phyloP scores from a whole-genome alignment of 1,139 yeast species.

The Lodderomyces parapsilosis region DNA sequence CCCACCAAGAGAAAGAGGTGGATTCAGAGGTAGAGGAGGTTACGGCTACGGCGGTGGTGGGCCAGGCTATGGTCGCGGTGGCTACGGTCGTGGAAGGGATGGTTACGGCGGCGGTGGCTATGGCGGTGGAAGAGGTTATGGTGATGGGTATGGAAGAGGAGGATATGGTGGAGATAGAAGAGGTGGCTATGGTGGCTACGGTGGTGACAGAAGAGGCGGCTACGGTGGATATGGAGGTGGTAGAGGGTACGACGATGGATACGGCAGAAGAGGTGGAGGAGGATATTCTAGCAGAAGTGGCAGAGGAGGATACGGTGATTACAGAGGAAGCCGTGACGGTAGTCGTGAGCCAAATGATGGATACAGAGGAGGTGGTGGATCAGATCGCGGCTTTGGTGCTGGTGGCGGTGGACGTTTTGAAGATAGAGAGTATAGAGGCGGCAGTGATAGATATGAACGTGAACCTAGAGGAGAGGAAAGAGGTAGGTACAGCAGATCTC shows the following conservation, averaged over 20 bases:
- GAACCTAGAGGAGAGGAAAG: conserved; percentile 20
- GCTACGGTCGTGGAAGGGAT: conserved; percentile 7
- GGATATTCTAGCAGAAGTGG: conserved; percentile 18
- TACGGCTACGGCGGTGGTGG: conserved; percentile 23
- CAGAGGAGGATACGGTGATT: conserved; percentile 19
- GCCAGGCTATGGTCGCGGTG: conserved; percentile 11
- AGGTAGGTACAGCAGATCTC: conserved; percentile 38
- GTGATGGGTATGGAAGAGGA: conserved; percentile 17
- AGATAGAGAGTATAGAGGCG: conserved; percentile 22
- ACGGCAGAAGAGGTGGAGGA: conserved; percentile 19
- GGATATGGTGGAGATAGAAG: conserved; percentile 10
- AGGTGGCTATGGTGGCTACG: conserved; percentile 18
- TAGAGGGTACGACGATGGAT: conserved; percentile 20
- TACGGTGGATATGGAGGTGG: conserved; percentile 20
- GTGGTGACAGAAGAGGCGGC: conserved; percentile 20
- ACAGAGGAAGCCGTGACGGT: conserved; percentile 21
- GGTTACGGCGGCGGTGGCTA: conserved; percentile 15
- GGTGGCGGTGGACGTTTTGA: conserved; percentile 23
- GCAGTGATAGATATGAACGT: conserved; percentile 36
- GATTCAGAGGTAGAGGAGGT: conserved; percentile 30
- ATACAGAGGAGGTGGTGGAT: conserved; percentile 16
- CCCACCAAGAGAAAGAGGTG: conserved; percentile 36
- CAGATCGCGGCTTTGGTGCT: conserved; percentile 18
- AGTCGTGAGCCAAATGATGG: conserved; percentile 21
- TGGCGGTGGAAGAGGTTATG: conserved; percentile 17